Evolutionary conservation across 2,329 filamentous ascomycete genomes (phyloP).

Genomic region (Trichoderma sp.): DNA sequence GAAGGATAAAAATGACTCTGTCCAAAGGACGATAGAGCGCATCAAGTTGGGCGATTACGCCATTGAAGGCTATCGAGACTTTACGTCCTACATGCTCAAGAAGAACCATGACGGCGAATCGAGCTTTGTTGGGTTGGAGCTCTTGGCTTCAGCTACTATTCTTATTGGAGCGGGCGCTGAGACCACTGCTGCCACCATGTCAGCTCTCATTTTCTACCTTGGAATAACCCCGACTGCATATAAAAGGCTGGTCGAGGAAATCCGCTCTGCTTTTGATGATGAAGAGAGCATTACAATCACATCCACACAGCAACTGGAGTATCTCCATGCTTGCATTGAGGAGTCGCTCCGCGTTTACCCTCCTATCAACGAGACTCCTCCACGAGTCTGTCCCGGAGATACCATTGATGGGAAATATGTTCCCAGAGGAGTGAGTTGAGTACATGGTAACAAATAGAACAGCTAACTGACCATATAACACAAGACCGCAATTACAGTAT

Average conservation of each 20-base stretch:
- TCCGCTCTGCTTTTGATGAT: constrained; percentile 32
- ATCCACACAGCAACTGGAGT: constrained; percentile 30
- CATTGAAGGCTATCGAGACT: constrained; percentile 23
- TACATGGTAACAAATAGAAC: constrained; percentile 31
- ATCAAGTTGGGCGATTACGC: constrained; percentile 25
- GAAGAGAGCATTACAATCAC: constrained; percentile 39
- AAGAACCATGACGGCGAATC: constrained; percentile 31
- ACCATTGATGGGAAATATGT: constrained; percentile 34
- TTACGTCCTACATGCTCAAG: constrained; percentile 31
- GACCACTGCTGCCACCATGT: constrained; percentile 34
- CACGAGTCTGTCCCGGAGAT: constrained; percentile 31
- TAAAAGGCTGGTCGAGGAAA: constrained; percentile 36
- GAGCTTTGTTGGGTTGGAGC: constrained; percentile 35
- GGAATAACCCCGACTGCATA: constrained; percentile 31
- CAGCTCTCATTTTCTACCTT: constrained; percentile 32
- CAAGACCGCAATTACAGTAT: constrained; percentile 42
- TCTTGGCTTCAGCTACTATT: constrained; percentile 27
- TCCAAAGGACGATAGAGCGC: constrained; percentile 24
- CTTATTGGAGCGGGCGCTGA: constrained; percentile 35
- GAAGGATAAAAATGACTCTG: constrained; percentile 23
- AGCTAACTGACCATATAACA: background rate
- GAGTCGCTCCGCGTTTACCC: constrained; percentile 44
- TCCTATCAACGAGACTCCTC: constrained; percentile 30
- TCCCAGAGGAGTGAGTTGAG: constrained; percentile 33
- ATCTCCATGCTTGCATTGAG: constrained; percentile 42